Evolutionary conservation across 1,284 basidiomycete species (phyloP).

Genomic region (Tilletiaria anomala): DNA sequence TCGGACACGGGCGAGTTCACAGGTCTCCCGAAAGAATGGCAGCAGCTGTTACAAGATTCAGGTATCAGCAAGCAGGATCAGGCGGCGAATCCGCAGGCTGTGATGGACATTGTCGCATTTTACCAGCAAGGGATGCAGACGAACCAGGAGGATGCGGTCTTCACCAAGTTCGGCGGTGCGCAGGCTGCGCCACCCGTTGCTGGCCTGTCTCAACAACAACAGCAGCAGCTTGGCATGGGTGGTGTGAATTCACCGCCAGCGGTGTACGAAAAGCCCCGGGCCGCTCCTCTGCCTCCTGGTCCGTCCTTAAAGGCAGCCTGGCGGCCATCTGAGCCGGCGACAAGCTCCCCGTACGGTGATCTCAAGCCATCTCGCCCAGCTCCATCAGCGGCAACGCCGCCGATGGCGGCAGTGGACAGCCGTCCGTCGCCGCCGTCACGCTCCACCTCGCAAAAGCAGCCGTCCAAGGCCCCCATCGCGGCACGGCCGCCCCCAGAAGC

Average conservation of each 20-base stretch:
- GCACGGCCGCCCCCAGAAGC: no score
- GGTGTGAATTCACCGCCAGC: conserved; percentile 9
- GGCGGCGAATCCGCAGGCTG: conserved; percentile 93
- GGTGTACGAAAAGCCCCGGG: conserved; percentile 21
- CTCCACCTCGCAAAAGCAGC: no score
- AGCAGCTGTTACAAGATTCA: conserved; percentile 85
- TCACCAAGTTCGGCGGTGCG: conserved; percentile 37
- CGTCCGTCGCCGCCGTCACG: no score
- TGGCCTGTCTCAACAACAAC: no score
- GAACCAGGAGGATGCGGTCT: conserved; percentile 31
- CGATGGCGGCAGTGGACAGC: no score
- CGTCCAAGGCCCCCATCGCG: no score
- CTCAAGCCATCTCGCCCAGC: conserved; percentile 23
- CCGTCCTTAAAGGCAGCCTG: conserved; percentile 1
- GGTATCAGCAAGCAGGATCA: conserved; percentile 90
- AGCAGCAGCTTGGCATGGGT: conserved; percentile 8
- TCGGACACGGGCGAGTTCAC: conserved; percentile 84
- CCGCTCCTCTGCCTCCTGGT: conserved; percentile 17
- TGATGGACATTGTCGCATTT: conserved; percentile 98
- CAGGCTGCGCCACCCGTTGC: conserved; percentile 10
- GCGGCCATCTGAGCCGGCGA: no score
- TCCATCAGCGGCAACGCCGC: conserved; percentile 9
- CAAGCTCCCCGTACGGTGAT: conserved; percentile 6
- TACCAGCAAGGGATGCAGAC: conserved; percentile 57
- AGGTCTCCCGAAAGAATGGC: conserved; percentile 98